Evolutionary conservation across 2,329 filamentous ascomycete genomes (phyloP), one percentile per base, ranked within the genome.

Genomic region (Trichoderma lentiforme): DNA sequence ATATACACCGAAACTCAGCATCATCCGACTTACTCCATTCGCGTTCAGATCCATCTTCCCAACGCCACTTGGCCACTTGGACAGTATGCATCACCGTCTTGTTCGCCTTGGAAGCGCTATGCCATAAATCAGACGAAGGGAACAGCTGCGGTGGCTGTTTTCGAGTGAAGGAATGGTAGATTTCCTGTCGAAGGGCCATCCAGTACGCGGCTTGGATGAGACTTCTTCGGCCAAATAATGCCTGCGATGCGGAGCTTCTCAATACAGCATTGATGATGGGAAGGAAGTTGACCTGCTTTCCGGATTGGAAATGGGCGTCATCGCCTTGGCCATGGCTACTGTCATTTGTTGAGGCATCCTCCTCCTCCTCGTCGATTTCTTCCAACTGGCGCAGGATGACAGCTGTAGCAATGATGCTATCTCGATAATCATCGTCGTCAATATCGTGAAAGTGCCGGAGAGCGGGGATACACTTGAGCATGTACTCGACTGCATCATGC

Each of bases 11-110:
- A 34, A 60, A 2, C n/a, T 1, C 18, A 34, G 6, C 34, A n/a
- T n/a, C 21, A 39, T 26, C 6, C 21, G 15, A 75, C 82, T 75
- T 71, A 83, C 81, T 70, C 80, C 81, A 83, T 73, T 83, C 82
- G n/a, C 74, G 72, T 24, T 80, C 77, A 0, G 77, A 77, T 3
- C 79, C 78, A 34, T 79, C 79, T 2, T 80, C 81, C 81, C 81
- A 82, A 21, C 81, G 81, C 82, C 82, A 83, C 71, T 81, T 82
- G 1, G 82, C 80, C 0, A 82, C 79, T 30, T 83, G 81, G 11
- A 82, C 81, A 8, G 82, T 83, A 71, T 83, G 82, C 76, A 83
- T 79, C 6, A 83, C 81, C 15, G 81, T 79, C 72, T 81, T 81
- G 74, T 83, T 83, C 2, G 81, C 82, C 9, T 77, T 79, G 0